A percentile compares a stretch with the other conserved stretches of the same genome.
Conservation (phyloP, 148 eudicot genomes). For the Silene latifolia region DNA sequence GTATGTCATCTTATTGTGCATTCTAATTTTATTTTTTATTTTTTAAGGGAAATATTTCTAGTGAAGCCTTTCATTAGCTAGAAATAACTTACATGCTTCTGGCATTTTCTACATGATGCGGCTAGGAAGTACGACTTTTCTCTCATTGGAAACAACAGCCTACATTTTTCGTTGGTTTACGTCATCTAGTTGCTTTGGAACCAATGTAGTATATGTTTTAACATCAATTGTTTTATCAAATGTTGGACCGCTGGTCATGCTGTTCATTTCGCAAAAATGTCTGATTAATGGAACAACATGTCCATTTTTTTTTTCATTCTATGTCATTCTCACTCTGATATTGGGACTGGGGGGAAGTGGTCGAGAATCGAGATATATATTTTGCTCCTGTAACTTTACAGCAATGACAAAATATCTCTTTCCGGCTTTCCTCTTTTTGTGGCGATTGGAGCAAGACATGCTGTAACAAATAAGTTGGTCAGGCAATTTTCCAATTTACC, state of each 20-base stretch:
- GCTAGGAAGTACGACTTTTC: neutral
- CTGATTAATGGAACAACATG: neutral
- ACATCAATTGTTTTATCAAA: neutral
- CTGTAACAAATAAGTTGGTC: no score
- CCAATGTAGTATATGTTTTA: neutral
- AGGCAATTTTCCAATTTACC: no score
- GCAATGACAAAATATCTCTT: no score
- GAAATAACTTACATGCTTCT: slow-evolving; percentile 5
- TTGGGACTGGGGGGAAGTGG: neutral
- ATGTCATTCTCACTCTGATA: neutral
- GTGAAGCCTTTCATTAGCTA: slow-evolving; percentile 2
- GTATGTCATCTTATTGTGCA: slow-evolving; percentile 14
- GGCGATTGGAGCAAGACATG: no score
- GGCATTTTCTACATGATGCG: slow-evolving; percentile 2
- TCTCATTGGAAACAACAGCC: neutral
- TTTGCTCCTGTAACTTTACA: no score
- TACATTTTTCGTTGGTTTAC: neutral
- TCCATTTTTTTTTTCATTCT: neutral
- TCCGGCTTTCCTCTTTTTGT: no score
- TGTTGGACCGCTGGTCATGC: neutral
- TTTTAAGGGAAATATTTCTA: no score
- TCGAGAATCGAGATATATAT: no score
- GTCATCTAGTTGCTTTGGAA: neutral
- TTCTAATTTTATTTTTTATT: neutral
- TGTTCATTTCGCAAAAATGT: neutral